These are phyloP conservation scores for Kalmanozyma brasiliensis DNA, from an alignment of 1,284 basidiomycete genomes.

Conservation along the genomic window DNA sequence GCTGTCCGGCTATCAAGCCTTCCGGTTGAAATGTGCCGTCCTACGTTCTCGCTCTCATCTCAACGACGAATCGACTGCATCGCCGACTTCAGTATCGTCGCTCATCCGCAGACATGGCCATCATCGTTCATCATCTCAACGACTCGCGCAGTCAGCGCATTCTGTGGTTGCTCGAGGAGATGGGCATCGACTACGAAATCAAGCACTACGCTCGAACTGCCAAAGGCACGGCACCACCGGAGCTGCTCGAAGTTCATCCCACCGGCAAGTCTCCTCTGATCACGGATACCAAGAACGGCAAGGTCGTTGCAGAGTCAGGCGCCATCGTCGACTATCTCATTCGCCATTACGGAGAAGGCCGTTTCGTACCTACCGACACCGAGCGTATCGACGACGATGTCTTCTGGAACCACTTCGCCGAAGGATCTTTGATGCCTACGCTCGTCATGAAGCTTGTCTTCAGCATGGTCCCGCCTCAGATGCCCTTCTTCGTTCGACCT, in stretches of 20 bases:
- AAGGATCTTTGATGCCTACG: constrained; percentile 62
- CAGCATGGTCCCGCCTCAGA: constrained; percentile 53
- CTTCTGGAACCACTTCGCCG: constrained; percentile 64
- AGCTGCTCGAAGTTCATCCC: constrained; percentile 59
- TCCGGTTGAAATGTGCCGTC: too few species aligned
- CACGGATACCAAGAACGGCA: constrained; percentile 55
- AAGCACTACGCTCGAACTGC: constrained; percentile 59
- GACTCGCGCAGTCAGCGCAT: constrained; percentile 66
- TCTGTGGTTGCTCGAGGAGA: constrained; percentile 67
- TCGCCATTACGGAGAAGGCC: constrained; percentile 61
- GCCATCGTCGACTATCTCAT: constrained; percentile 67
- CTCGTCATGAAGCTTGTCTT: constrained; percentile 62
- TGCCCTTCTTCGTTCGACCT: constrained; percentile 64
- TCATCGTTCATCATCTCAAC: constrained; percentile 64
- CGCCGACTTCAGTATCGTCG: neutral
- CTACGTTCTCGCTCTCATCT: too few species aligned
- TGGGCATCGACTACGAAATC: constrained; percentile 62
- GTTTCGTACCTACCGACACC: constrained; percentile 34
- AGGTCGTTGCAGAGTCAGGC: constrained; percentile 63
- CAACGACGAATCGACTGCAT: too few species aligned
- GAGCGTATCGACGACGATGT: constrained; percentile 55
- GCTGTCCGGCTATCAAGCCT: too few species aligned
- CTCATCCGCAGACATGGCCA: constrained; percentile 35
- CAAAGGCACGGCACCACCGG: constrained; percentile 53
- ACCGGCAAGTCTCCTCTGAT: constrained; percentile 65